Percentiles rank a stretch among this genome's conserved stretches.
phyloP scores from a whole-genome alignment of 2,329 filamentous ascomycete species.

The Fusarium secorum region DNA sequence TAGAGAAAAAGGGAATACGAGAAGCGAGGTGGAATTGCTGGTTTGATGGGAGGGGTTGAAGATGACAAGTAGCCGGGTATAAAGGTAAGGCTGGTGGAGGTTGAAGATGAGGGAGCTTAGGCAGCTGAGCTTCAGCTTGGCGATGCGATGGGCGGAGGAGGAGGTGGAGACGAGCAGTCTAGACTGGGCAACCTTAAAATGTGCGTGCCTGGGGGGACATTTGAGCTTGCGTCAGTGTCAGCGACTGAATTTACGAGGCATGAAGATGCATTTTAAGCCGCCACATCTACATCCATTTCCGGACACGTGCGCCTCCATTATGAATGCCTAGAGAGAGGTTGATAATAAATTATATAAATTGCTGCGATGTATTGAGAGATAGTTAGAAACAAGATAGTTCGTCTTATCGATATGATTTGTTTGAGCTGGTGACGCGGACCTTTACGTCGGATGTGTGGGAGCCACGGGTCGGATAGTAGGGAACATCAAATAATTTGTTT shows the following conservation, averaged over 20 bases:
- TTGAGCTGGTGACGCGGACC: not conserved
- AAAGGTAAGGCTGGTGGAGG: not conserved
- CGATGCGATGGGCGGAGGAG: constrained; percentile 34
- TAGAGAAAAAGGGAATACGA: not conserved
- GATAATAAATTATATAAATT: not conserved
- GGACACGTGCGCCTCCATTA: not conserved
- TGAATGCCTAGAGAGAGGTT: not conserved
- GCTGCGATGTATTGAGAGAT: not conserved
- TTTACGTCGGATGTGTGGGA: not conserved
- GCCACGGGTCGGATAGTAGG: not conserved
- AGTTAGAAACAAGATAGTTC: not conserved
- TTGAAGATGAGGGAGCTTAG: constrained; percentile 12
- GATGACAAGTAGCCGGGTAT: constrained; percentile 24
- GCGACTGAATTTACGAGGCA: not conserved
- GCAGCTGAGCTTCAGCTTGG: constrained; percentile 20
- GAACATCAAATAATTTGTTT: not conserved
- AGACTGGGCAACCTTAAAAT: constrained; percentile 3
- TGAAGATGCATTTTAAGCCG: constrained; percentile 20
- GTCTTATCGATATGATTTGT: not conserved
- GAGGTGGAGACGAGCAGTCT: constrained; percentile 24
- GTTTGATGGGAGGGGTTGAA: constrained; percentile 1
- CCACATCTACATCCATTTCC: constrained; percentile 25
- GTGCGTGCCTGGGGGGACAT: constrained; percentile 11
- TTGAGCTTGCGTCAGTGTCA: constrained; percentile 41
- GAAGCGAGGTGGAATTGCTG: not conserved